Percentiles rank a stretch among this genome's conserved stretches.
Conservation (phyloP, 2,329 filamentous ascomycete genomes). For the Didymella exigua region DNA sequence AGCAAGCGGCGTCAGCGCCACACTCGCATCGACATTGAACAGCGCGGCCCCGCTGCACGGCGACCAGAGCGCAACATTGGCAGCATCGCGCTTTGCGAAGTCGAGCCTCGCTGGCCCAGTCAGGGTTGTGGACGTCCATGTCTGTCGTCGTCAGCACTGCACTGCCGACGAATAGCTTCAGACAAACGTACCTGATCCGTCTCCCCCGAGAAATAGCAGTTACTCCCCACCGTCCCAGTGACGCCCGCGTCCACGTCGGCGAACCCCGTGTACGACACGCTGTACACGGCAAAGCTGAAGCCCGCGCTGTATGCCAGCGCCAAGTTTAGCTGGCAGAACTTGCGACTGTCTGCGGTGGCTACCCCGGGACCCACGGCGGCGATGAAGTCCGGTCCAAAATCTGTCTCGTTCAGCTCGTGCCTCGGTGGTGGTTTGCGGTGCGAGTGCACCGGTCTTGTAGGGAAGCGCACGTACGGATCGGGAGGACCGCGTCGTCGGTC, state of each 20-base stretch:
- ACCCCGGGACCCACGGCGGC: slow-evolving; percentile 36
- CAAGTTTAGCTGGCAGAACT: slow-evolving; percentile 49
- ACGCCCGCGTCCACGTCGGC: slow-evolving; percentile 45
- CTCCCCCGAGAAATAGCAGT: slow-evolving; percentile 47
- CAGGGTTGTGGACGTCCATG: slow-evolving; percentile 18
- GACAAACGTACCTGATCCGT: slow-evolving; percentile 30
- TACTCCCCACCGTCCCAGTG: slow-evolving; percentile 41
- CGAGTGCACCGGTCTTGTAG: too few relatives aligned
- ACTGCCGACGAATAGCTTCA: too few relatives aligned
- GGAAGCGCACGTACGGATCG: too few relatives aligned
- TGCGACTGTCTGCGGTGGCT: slow-evolving; percentile 37
- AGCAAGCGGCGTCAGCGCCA: slow-evolving; percentile 36
- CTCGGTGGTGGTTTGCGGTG: too few relatives aligned
- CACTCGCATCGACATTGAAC: slow-evolving; percentile 42
- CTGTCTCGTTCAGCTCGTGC: background rate
- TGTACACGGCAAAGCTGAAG: slow-evolving; percentile 45
- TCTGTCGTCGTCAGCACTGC: background rate
- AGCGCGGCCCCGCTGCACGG: slow-evolving; percentile 35
- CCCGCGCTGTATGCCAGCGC: slow-evolving; percentile 43
- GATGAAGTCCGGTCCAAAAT: slow-evolving; percentile 42
- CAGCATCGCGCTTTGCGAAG: slow-evolving; percentile 54
- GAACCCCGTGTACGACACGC: slow-evolving; percentile 45
- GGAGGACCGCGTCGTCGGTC: slow-evolving; percentile 38
- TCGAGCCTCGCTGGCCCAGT: slow-evolving; percentile 50
- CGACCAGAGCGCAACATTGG: slow-evolving; percentile 36